These are phyloP conservation scores for Plasmodium relictum DNA, from an alignment of 169 alveolate species.

Conservation along the genomic window DNA sequence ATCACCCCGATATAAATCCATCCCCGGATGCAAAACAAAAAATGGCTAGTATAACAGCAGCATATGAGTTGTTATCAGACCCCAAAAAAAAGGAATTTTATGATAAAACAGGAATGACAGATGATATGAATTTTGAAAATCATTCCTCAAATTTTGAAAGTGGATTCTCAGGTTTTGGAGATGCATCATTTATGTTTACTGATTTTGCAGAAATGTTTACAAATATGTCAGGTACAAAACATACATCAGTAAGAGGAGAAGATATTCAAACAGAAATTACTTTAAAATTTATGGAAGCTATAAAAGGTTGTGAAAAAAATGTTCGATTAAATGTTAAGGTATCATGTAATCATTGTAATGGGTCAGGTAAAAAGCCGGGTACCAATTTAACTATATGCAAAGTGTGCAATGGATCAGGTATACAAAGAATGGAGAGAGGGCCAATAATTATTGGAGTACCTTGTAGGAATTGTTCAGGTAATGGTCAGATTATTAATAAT, in stretches of 20 bases:
- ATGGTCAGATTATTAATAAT: constrained; percentile 87
- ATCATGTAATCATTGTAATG: constrained; percentile 89
- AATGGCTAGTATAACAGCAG: constrained; percentile 95
- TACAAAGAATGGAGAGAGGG: constrained; percentile 90
- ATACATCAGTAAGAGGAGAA: constrained; percentile 85
- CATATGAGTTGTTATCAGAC: constrained; percentile 95
- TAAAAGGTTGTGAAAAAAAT: constrained; percentile 88
- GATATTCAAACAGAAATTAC: constrained; percentile 88
- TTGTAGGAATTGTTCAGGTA: constrained; percentile 91
- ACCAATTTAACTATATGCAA: constrained; percentile 84
- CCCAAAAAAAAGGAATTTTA: constrained; percentile 92
- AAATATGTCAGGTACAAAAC: constrained; percentile 85
- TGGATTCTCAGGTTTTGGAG: constrained; percentile 85
- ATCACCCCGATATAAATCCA: constrained; percentile 96
- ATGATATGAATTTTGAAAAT: constrained; percentile 83
- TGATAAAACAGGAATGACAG: constrained; percentile 93
- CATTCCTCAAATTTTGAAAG: constrained; percentile 81
- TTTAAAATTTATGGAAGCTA: constrained; percentile 90
- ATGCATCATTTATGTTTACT: constrained; percentile 89
- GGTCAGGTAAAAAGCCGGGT: constrained; percentile 87
- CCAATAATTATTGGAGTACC: constrained; percentile 90
- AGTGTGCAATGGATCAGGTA: constrained; percentile 90
- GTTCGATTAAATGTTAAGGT: constrained; percentile 85
- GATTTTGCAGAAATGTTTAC: constrained; percentile 90
- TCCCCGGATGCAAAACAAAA: constrained; percentile 95